Percentiles rank a stretch among this genome's conserved stretches.
Evolutionary conservation across 139 green algal species (phyloP).

Genomic region (Gonium pectorale): DNA sequence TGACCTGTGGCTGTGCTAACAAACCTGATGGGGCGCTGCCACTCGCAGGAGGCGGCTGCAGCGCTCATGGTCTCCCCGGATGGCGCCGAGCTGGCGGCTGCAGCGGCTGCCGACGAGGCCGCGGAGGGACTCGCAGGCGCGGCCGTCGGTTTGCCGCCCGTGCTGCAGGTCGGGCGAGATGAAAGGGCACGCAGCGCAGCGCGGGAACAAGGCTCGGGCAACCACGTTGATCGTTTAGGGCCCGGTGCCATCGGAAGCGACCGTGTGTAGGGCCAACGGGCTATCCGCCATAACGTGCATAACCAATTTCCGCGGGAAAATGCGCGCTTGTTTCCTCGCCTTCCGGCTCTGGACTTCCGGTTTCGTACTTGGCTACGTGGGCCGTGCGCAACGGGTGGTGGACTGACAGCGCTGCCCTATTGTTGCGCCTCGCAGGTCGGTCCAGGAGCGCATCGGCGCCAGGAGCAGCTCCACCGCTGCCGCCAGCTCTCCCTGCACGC

Average conservation of each 20-base stretch:
- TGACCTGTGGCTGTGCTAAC: background rate
- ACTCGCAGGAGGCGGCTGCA: conserved; percentile 11
- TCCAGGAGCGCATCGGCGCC: background rate
- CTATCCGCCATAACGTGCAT: too few relatives aligned
- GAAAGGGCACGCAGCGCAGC: too few relatives aligned
- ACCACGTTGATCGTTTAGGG: too few relatives aligned
- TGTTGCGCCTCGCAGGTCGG: background rate
- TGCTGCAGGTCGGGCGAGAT: background rate
- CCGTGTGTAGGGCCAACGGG: too few relatives aligned
- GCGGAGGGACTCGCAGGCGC: conserved; percentile 4
- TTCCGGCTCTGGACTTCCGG: too few relatives aligned
- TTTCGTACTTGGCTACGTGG: too few relatives aligned
- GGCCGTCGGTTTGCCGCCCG: background rate
- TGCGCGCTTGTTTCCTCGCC: too few relatives aligned
- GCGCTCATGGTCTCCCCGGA: too few relatives aligned
- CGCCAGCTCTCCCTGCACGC: background rate
- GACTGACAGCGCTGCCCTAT: background rate
- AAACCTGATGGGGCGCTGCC: background rate
- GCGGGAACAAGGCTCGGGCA: too few relatives aligned
- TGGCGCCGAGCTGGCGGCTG: background rate
- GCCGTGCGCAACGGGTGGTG: too few relatives aligned
- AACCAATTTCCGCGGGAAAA: too few relatives aligned
- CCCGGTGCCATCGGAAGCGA: too few relatives aligned
- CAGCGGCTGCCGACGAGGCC: background rate
- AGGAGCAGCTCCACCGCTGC: conserved; percentile 13